Conservation (phyloP, 306 rosid species). For the Gillenia trifoliata region DNA sequence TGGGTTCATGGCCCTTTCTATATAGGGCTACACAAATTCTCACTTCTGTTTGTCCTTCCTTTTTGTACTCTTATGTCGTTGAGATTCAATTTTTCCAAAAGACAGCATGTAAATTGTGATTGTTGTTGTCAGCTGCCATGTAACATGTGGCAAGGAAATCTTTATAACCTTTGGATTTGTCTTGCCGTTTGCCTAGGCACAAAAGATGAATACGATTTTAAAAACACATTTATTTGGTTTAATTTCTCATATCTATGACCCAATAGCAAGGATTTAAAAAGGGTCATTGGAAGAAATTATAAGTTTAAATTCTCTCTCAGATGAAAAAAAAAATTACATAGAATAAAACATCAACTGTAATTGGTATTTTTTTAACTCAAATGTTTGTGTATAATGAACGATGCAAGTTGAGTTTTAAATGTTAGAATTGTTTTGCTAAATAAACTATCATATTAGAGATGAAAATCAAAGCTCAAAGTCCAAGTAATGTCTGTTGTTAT, state of each 20-base stretch:
- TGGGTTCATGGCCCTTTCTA: not conserved
- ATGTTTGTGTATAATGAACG: not conserved
- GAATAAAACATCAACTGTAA: no score
- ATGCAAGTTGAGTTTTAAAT: not conserved
- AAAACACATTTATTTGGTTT: not conserved
- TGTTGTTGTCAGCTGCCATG: not conserved
- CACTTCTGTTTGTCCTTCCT: conserved; percentile 11
- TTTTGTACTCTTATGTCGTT: conserved; percentile 12
- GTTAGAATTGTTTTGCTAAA: not conserved
- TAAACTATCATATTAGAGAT: not conserved
- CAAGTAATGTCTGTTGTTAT: not conserved
- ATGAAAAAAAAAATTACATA: no score
- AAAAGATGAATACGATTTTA: not conserved
- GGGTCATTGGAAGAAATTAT: no score
- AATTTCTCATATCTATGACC: not conserved
- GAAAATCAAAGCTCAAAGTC: not conserved
- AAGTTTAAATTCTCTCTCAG: no score
- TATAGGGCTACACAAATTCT: not conserved
- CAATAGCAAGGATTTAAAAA: no score
- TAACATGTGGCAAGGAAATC: conserved; percentile 2
- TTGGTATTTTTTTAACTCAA: not conserved
- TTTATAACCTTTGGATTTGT: not conserved
- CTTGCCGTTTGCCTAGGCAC: not conserved
- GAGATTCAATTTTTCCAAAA: not conserved
- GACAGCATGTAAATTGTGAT: conserved; percentile 3